Percentiles rank a stretch among this genome's conserved stretches.
Conservation (phyloP, 2,329 filamentous ascomycete species). For the Xylaria sp. region DNA sequence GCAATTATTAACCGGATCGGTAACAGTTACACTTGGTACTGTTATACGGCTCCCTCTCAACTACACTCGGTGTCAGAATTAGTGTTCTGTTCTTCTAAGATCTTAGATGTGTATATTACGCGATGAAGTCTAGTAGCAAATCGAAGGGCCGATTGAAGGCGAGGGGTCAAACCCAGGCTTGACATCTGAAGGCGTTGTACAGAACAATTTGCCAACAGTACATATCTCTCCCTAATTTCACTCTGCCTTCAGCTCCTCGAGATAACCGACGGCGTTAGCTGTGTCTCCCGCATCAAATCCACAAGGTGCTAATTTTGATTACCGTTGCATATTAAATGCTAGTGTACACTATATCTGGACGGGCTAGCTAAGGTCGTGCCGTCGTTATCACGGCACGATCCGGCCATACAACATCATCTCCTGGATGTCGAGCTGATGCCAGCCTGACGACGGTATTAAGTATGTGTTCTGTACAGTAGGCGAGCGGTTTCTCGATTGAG, state of each 20-base stretch:
- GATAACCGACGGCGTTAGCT: neutral
- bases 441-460: conserved; percentile 15
- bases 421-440: conserved; percentile 28
- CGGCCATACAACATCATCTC: conserved; percentile 20
- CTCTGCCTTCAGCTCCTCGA: conserved; percentile 3
- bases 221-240: neutral
- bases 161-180: neutral
- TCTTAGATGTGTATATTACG: neutral
- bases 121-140: neutral
- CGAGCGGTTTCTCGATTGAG: conserved; percentile 18
- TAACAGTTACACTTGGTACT: neutral
- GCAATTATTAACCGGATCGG: conserved; percentile 23
- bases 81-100: neutral
- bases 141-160: neutral
- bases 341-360: conserved; percentile 12
- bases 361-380: conserved; percentile 13
- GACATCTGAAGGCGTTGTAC: neutral
- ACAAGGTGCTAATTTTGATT: conserved; percentile 16
- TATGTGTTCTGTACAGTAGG: conserved; percentile 1
- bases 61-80: no score
- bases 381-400: conserved; percentile 23
- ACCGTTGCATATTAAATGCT: conserved; percentile 17
- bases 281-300: neutral
- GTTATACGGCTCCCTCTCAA: neutral
- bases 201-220: no score